These are phyloP conservation scores for Protea cynaroides DNA, from an alignment of 164 flowering plant genomes.

Conservation along the genomic window DNA sequence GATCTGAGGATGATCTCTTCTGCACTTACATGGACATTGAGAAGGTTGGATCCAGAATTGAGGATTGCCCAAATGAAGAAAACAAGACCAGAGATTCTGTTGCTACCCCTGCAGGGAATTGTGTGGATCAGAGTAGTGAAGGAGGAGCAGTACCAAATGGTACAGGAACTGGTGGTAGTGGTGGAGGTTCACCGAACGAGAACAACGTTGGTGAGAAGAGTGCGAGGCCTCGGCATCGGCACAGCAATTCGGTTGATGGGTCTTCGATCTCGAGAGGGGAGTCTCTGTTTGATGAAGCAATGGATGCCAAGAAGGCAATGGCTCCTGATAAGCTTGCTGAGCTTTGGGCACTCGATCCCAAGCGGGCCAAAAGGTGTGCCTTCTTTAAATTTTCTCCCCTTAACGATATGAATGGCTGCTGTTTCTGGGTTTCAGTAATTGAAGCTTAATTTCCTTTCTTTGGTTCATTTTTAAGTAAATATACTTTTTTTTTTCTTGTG, in stretches of 20 bases:
- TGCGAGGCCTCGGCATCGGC: conserved; percentile 58
- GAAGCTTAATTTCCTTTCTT: neutral
- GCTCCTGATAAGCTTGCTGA: conserved; percentile 83
- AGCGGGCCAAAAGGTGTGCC: conserved; percentile 70
- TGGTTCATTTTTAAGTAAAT: neutral
- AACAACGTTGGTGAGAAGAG: conserved; percentile 16
- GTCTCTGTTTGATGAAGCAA: conserved; percentile 35
- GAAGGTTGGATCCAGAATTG: conserved; percentile 33
- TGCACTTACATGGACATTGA: conserved; percentile 55
- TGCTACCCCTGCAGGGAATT: neutral
- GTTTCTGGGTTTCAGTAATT: neutral
- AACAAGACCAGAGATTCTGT: conserved; percentile 6
- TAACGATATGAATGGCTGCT: neutral
- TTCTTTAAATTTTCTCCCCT: conserved; percentile 1
- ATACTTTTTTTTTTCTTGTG: neutral
- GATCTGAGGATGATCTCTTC: conserved; percentile 84
- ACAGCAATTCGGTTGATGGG: conserved; percentile 83
- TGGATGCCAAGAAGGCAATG: conserved; percentile 89
- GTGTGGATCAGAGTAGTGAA: conserved; percentile 4
- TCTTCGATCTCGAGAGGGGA: conserved; percentile 30
- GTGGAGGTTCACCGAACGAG: neutral
- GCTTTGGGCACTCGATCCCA: conserved; percentile 73
- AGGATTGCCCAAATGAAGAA: conserved; percentile 1
- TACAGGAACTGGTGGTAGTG: neutral
- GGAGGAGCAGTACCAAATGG: conserved; percentile 7